Evolutionary conservation across 2,329 filamentous ascomycete genomes (phyloP), one percentile per base, ranked within the genome.

Genomic region (Fusarium bulbicola): DNA sequence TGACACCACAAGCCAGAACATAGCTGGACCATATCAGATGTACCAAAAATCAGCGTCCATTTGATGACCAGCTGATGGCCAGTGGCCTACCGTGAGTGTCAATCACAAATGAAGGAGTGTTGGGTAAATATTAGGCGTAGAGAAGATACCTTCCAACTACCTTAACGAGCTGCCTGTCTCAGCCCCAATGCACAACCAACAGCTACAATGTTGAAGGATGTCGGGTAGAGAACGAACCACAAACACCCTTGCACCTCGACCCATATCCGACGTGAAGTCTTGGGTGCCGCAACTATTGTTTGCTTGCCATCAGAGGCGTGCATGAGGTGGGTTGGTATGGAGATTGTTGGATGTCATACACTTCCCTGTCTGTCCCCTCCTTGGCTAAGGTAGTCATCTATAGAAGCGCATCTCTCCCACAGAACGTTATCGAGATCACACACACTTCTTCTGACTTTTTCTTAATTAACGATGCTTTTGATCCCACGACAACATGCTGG

Each of bases 121-220:
- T 57, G 46, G 49, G 37, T 21, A 53, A 63, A 30, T 39, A 24
- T 52, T 52, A 64, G 70, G 63, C 63, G 63, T 67, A 70, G 58
- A 30, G 39, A 42, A 65, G 57, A 62, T 56, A 32, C 37, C 24
- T 30, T 40, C 24, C 57, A 56, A 42, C 47, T 36, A 24, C 30
- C 47, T 34, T 24, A 49, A 60, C 43, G 57, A 47, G 53, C 43
- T 74, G 66, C 62, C 59, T 80, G 79, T 81, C 79, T 81, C 78
- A 81, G 76, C 76, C 74, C 65, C 70, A 77, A 79, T 80, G 78
- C 74, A 77, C 73, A 76, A 64, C 79, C 80, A 80, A 81, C 77
- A 70, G 75, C 73, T 57, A 28, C 42, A 54, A 59, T 70, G 32
- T 16, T 36, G 65, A 70, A 67, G 64, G 73, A 78, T 77, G 68